Base-by-base conservation (phyloP, 345 rosid species). In the Brassica cretica region DNA sequence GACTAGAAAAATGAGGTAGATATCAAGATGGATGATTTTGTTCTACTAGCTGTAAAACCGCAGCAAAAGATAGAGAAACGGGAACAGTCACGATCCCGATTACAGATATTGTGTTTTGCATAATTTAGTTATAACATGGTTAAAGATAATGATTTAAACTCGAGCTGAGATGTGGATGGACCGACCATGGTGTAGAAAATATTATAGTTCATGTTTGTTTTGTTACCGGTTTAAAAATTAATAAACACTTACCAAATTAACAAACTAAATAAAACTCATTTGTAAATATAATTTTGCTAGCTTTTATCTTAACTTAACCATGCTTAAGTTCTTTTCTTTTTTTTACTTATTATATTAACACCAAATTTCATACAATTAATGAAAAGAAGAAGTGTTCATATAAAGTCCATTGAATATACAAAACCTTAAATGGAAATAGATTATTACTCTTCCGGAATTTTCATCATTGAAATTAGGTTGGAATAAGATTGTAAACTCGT, bases 1-100 rank as follows among this genome's bases (percentile, higher is more conserved):
- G 16, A 77, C 19, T 77, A 64, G 71, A 77, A 55, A 70, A 76
- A 49, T 49, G 29, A 70, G 70, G 30, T 51, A 51, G 64, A 70
- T n/a, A 77, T 71, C 76, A 77, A 18, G 66, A 55, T 1, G 61
- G 61, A 71, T 55, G 80, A 71, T 78, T 78, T 78, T 58, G 72
- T 65, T 78, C 67, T 58, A 78, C 63, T 60, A 78, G 76, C 76
- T 78, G 72, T 71, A 78, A 71, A 78, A 71, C 72, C 76, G 81
- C 68, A 24, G 59, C 68, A 49, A 71, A 9, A 29, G 29, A 56
- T 78, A 65, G 51, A 30, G 61, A 71, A 78, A 71, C 53, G 61
- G 62, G 68, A 71, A 78, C 72, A 56, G 6, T 71, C 76, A 58
- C 51, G 72, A 78, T 78, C 81, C 65, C 27, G 32, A 12, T 24